phyloP scores from a whole-genome alignment of 495 filamentous ascomycete genomes.

The Hypoxylon perforatum region DNA sequence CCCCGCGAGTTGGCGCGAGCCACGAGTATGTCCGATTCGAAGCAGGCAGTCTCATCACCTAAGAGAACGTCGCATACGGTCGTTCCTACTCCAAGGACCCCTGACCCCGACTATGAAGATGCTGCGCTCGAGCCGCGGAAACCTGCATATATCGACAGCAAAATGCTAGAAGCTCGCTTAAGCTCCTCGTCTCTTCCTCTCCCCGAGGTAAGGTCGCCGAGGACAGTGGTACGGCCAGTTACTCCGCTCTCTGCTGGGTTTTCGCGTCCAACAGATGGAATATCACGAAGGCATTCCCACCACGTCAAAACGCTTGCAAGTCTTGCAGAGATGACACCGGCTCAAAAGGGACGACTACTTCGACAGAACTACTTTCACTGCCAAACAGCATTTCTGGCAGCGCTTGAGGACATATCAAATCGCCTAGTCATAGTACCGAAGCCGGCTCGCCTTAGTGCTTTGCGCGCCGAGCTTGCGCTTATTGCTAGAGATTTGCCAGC shows the following conservation, averaged over 20 bases:
- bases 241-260: slow-evolving; percentile 64
- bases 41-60: slow-evolving; percentile 41
- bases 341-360: slow-evolving; percentile 70
- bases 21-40: slow-evolving; percentile 53
- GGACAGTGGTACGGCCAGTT: slow-evolving; percentile 53
- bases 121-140: slow-evolving; percentile 37
- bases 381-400: slow-evolving; percentile 76
- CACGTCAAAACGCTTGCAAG: slow-evolving; percentile 58
- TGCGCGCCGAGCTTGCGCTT: slow-evolving; percentile 78
- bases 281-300: slow-evolving; percentile 61
- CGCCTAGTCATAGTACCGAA: slow-evolving; percentile 79
- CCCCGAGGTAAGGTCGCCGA: slow-evolving; percentile 66
- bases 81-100: slow-evolving; percentile 29
- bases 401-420: slow-evolving; percentile 81
- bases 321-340: slow-evolving; percentile 63
- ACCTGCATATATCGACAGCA: slow-evolving; percentile 52
- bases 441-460: slow-evolving; percentile 76
- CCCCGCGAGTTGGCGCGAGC: slow-evolving; percentile 56
- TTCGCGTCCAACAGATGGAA: slow-evolving; percentile 60
- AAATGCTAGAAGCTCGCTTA: slow-evolving; percentile 60
- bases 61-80: slow-evolving; percentile 41
- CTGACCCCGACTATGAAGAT: slow-evolving; percentile 27
- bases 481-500: slow-evolving; percentile 78
- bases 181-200: slow-evolving; percentile 74
- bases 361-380: slow-evolving; percentile 79